These are phyloP conservation scores for Magnolia changhungtana DNA, from an alignment of 164 flowering plant species.

Conservation along the genomic window DNA sequence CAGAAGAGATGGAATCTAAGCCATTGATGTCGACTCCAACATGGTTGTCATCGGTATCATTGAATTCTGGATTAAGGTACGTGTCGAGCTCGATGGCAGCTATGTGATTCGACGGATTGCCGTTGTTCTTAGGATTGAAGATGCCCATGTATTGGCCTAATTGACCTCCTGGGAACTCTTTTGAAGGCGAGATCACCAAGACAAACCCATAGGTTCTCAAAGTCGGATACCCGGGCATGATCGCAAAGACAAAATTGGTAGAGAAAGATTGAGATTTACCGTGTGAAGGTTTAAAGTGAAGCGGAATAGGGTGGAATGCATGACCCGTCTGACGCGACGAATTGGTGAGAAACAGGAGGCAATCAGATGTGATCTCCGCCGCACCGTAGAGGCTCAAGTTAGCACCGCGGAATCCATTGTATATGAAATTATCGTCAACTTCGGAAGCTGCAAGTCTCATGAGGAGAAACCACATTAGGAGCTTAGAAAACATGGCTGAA, in stretches of 20 bases:
- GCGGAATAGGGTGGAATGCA: constrained; percentile 16
- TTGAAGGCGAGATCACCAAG: neutral
- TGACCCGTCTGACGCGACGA: constrained; percentile 9
- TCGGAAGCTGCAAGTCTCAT: neutral
- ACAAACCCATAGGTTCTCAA: neutral
- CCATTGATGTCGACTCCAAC: too few relatives aligned
- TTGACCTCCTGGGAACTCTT: constrained; percentile 8
- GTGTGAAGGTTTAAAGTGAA: constrained; percentile 8
- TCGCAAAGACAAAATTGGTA: neutral
- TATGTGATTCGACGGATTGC: constrained; percentile 23
- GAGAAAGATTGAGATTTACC: neutral
- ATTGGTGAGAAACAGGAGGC: constrained; percentile 20
- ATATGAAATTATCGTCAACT: neutral
- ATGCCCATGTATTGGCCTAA: constrained; percentile 31
- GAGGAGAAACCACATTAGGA: constrained; percentile 1
- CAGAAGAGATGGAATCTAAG: neutral
- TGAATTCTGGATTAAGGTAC: too few relatives aligned
- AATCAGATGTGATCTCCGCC: constrained; percentile 17
- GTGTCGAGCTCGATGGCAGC: too few relatives aligned
- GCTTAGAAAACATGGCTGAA: neutral
- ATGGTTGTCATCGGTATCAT: too few relatives aligned
- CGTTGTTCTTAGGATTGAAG: constrained; percentile 28
- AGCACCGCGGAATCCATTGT: constrained; percentile 9
- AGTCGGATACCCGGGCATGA: neutral
- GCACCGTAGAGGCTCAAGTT: constrained; percentile 22